Conservation (phyloP, 495 filamentous ascomycete species). For the Venustampulla echinocandica region DNA sequence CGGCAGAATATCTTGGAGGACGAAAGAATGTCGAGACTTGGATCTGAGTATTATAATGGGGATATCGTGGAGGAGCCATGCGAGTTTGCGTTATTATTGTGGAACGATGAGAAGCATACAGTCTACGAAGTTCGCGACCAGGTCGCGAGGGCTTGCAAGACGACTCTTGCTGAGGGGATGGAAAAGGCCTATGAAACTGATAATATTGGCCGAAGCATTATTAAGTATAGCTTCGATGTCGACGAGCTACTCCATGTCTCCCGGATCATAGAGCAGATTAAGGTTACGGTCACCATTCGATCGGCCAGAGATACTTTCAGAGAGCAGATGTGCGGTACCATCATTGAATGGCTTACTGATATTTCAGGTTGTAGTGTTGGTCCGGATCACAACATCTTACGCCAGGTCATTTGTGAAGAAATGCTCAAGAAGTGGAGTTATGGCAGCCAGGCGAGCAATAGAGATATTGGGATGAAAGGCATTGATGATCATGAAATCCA, state of each 20-base stretch:
- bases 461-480: conserved; percentile 71
- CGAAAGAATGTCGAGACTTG: conserved; percentile 69
- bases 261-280: conserved; percentile 84
- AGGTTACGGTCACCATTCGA: conserved; percentile 89
- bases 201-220: conserved; percentile 72
- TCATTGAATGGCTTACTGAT: conserved; percentile 92
- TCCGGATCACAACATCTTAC: conserved; percentile 67
- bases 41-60: conserved; percentile 54
- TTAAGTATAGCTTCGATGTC: conserved; percentile 66
- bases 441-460: conserved; percentile 79
- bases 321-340: conserved; percentile 97
- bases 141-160: conserved; percentile 81
- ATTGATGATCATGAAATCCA: conserved; percentile 77
- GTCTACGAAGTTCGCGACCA: conserved; percentile 83
- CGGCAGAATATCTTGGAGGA: conserved; percentile 70
- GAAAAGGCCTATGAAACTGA: conserved; percentile 80
- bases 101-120: conserved; percentile 99
- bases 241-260: conserved; percentile 63
- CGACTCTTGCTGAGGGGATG: conserved; percentile 55
- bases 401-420: conserved; percentile 79
- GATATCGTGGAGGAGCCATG: conserved; percentile 37
- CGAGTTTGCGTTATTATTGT: conserved; percentile 82
- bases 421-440: conserved; percentile 76
- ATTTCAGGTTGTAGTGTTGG: conserved; percentile 86
- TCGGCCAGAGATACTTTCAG: conserved; percentile 90